Evolutionary conservation across 2,329 filamentous ascomycete genomes (phyloP), one percentile per base, ranked within the genome.

Genomic region (Botrytis paeoniae): DNA sequence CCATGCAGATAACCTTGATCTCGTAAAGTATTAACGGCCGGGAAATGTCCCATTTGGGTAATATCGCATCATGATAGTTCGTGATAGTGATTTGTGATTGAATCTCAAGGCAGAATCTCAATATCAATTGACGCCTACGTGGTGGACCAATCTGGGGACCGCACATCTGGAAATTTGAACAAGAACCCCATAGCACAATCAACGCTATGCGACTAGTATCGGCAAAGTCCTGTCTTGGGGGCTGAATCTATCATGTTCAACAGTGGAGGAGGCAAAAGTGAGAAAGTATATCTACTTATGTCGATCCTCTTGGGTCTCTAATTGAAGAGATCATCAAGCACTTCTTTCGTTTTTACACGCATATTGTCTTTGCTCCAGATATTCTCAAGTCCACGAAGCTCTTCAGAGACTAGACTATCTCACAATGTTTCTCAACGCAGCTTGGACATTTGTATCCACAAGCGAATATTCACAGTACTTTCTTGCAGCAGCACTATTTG

Each of bases 361-460:
- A 39, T 39, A 25, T n/a, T 25, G 8, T 61, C 59, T 61, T 61
- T 14, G 37, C 59, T 61, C 22, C 6, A 61, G 6, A 61, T n/a
- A 61, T 12, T 14, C 22, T n/a, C 22, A 39, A 39, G 22, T 25
- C 35, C 59, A 61, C 35, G 16, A n/a, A 39, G 35, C 59, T 61
- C 35, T 22, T n/a, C 22, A 8, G 12, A 61, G 35, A 22, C 35
- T n/a, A 25, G 37, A 61, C 59, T 39, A 25, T n/a, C 25, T 61
- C 35, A 61, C 35, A 39, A 61, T 61, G 59, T 61, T 61, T 39
- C 35, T 61, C 59, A 39, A 25, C 59, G 22, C 59, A 14, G 59
- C 59, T 61, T 61, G 59, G 59, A 61, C 35, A 61, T 61, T 61
- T 39, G 22, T 61, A n/a, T 61, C 59, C 37, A 61, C 59, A 61